These are phyloP conservation scores for Cystobasidium ongulense DNA, from an alignment of 768 basidiomycete species.

Conservation along the genomic window DNA sequence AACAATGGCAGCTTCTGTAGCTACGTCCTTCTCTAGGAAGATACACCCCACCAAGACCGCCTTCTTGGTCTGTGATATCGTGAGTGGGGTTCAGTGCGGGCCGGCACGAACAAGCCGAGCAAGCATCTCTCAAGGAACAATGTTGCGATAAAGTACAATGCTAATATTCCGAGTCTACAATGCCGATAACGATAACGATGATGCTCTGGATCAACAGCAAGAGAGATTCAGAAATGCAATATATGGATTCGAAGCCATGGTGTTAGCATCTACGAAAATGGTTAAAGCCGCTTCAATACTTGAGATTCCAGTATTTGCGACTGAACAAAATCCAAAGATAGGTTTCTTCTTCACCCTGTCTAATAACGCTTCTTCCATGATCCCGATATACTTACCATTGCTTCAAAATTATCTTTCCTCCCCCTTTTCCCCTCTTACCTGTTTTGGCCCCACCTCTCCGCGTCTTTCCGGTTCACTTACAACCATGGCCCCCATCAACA, in stretches of 20 bases:
- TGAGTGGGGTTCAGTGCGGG: conserved; percentile 55
- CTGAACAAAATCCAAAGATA: conserved; percentile 68
- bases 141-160: too few relatives aligned
- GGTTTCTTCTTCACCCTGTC: conserved; percentile 46
- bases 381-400: background rate
- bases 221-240: conserved; percentile 49
- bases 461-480: background rate
- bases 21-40: conserved; percentile 26
- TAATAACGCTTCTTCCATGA: conserved; percentile 4
- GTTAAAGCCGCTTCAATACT: conserved; percentile 43
- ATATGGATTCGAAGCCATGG: conserved; percentile 50
- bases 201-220: too few relatives aligned
- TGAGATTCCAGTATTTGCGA: conserved; percentile 43
- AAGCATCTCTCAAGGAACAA: too few relatives aligned
- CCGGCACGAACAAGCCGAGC: background rate
- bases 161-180: too few relatives aligned
- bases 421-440: background rate
- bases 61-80: conserved; percentile 78
- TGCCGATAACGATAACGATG: too few relatives aligned
- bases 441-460: background rate
- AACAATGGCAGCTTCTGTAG: conserved; percentile 17
- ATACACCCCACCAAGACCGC: conserved; percentile 49
- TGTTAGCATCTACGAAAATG: conserved; percentile 65
- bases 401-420: background rate
- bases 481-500: conserved; percentile 1